These are phyloP conservation scores for Sapria himalayana DNA, from an alignment of 345 rosid species.

Conservation along the genomic window DNA sequence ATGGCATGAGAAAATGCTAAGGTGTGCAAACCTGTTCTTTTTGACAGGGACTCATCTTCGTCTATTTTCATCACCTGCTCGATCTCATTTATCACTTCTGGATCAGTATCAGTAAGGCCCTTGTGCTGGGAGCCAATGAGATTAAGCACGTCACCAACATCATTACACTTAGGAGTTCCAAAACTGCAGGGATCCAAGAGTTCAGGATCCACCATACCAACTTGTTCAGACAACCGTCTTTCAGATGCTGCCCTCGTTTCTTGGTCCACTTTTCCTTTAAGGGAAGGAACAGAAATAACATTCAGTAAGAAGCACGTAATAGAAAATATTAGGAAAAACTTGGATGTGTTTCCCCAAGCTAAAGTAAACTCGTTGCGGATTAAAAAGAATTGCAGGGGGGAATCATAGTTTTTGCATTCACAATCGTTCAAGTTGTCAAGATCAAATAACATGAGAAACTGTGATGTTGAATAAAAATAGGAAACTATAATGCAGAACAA, in stretches of 20 bases:
- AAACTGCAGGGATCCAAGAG: too few species aligned
- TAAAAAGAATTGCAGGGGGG: neutral
- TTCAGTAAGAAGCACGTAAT: neutral
- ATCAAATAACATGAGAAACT: too few species aligned
- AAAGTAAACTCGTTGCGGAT: neutral
- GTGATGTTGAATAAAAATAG: too few species aligned
- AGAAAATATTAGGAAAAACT: neutral
- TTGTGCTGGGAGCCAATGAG: too few species aligned
- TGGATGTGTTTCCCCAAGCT: neutral
- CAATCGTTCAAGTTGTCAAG: too few species aligned
- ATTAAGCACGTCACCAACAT: too few species aligned
- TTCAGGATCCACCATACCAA: too few species aligned
- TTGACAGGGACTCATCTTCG: neutral
- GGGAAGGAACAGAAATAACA: neutral
- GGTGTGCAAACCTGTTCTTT: too few species aligned
- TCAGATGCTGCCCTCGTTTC: neutral
- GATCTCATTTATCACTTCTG: neutral
- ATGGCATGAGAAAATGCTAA: too few species aligned
- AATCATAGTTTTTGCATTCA: neutral
- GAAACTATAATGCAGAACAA: too few species aligned
- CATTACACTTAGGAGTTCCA: too few species aligned
- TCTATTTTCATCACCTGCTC: slow-evolving; percentile 1
- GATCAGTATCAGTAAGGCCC: neutral
- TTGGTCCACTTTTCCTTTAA: neutral
- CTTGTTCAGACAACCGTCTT: too few species aligned